Conservation (phyloP, 2,329 filamentous ascomycete species). For the Clonostachys byssicola region DNA sequence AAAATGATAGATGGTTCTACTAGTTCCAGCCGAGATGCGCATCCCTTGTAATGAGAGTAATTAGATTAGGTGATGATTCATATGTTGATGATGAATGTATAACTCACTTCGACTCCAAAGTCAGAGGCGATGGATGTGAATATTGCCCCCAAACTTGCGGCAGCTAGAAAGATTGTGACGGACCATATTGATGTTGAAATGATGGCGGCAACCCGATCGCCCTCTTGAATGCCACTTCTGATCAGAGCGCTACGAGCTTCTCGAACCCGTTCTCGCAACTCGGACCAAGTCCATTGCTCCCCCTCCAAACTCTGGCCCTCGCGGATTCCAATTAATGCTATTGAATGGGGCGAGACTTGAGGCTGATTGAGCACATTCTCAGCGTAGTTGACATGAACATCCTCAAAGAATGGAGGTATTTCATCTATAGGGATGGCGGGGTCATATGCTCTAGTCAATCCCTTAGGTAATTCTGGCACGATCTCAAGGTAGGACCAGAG, state of each 20-base stretch:
- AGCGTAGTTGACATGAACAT: not conserved
- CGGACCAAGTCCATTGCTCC: not conserved
- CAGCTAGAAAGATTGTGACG: not conserved
- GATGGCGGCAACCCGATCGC: not conserved
- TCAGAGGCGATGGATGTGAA: slow-evolving; percentile 1
- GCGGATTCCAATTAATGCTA: not conserved
- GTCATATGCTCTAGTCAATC: not conserved
- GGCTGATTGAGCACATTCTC: slow-evolving; percentile 1
- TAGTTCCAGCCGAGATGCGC: not conserved
- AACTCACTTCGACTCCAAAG: not conserved
- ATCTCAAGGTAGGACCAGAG: not conserved
- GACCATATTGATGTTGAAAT: not conserved
- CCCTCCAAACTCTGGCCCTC: not conserved
- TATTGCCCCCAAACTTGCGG: not conserved
- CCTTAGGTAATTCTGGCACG: not conserved
- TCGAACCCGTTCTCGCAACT: not conserved
- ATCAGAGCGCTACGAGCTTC: not conserved
- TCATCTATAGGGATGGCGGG: not conserved
- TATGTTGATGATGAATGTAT: too few relatives aligned
- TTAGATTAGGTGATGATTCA: too few relatives aligned
- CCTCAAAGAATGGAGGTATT: slow-evolving; percentile 1
- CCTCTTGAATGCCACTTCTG: not conserved
- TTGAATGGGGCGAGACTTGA: not conserved
- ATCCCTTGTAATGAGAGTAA: not conserved
- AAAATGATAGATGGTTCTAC: not conserved